Percentiles rank a stretch among this genome's conserved stretches.
Conservation (phyloP, 1,284 basidiomycete species). For the Polyporus tsugae region DNA sequence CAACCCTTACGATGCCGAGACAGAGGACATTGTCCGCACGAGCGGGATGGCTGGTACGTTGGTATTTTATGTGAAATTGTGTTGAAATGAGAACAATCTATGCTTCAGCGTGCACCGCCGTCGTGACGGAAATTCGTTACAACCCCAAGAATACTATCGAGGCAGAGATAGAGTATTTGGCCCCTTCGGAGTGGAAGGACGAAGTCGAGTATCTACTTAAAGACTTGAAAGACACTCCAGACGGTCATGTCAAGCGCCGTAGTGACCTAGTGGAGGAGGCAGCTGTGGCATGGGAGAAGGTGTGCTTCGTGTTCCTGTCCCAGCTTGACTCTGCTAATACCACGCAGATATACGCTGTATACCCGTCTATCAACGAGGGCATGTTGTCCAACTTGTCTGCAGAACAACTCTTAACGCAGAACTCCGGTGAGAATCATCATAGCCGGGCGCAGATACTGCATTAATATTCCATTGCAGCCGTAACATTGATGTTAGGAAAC, state of each 20-base stretch:
- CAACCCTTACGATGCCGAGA: neutral
- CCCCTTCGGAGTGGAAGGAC: neutral
- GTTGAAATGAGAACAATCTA: neutral
- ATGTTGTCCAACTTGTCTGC: neutral
- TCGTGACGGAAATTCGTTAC: conserved; percentile 61
- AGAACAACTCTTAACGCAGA: neutral
- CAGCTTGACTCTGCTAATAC: neutral
- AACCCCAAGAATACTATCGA: conserved; percentile 45
- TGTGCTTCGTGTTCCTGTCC: neutral
- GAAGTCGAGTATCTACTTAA: neutral
- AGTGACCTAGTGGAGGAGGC: neutral
- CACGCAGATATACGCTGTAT: neutral
- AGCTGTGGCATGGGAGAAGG: conserved; percentile 6
- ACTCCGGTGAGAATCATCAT: neutral
- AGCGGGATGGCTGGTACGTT: conserved; percentile 62
- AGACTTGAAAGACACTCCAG: neutral
- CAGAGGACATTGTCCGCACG: conserved; percentile 62
- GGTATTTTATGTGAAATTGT: neutral
- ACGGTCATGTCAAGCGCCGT: neutral
- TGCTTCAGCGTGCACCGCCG: conserved; percentile 54
- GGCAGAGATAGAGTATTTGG: neutral
- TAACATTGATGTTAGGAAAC: neutral
- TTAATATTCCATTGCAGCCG: neutral
- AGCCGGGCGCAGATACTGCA: neutral
- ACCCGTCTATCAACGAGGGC: neutral